Conservation (phyloP, 345 rosid species). For the Lumnitzera racemosa region DNA sequence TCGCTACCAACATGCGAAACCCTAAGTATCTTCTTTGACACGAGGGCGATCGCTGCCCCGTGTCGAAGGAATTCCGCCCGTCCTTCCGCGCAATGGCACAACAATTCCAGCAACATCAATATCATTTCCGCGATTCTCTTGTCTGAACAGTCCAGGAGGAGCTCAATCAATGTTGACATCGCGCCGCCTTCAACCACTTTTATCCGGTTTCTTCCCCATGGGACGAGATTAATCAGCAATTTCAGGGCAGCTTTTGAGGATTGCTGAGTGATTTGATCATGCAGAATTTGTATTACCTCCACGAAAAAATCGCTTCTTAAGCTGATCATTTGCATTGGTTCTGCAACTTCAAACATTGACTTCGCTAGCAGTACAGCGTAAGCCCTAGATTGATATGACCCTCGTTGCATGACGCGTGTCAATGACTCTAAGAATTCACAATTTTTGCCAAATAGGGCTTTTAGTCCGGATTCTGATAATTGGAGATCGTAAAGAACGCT, state of each 20-base stretch:
- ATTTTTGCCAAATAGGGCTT: conserved; percentile 38
- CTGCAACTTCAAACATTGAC: conserved; percentile 28
- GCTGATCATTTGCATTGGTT: conserved; percentile 32
- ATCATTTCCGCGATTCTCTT: conserved; percentile 33
- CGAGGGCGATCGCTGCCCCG: conserved; percentile 29
- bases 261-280: conserved; percentile 38
- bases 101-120: conserved; percentile 26
- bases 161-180: conserved; percentile 26
- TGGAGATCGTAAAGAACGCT: conserved; percentile 57
- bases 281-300: conserved; percentile 28
- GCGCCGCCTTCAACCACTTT: conserved; percentile 41
- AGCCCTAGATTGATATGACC: conserved; percentile 29
- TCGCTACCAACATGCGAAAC: conserved; percentile 33
- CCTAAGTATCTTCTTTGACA: conserved; percentile 37
- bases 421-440: conserved; percentile 39
- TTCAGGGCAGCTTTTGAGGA: conserved; percentile 40
- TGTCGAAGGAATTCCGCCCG: conserved; percentile 29
- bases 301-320: conserved; percentile 23
- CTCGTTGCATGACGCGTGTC: conserved; percentile 16
- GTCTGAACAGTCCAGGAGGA: conserved; percentile 34
- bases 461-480: conserved; percentile 52
- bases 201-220: conserved; percentile 60
- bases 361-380: conserved; percentile 26
- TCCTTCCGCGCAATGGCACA: conserved; percentile 40
- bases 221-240: conserved; percentile 27